A percentile compares a stretch with the other conserved stretches of the same genome.
phyloP scores from a whole-genome alignment of 768 basidiomycete species.

The Roridomyces roridus region DNA sequence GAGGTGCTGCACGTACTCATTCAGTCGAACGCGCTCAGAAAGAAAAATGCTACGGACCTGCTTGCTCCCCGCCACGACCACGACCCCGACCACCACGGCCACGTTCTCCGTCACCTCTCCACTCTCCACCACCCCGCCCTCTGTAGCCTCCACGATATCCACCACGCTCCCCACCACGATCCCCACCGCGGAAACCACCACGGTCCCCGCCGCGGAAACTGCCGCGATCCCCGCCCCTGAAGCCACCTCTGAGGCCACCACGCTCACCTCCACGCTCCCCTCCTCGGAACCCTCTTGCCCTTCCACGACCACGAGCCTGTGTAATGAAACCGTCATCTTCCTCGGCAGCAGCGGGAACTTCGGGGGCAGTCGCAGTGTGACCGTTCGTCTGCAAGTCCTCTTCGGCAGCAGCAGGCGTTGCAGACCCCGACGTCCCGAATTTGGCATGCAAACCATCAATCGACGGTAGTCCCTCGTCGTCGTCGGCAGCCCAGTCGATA shows the following conservation, averaged over 20 bases:
- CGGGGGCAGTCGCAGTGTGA: slow-evolving; percentile 19
- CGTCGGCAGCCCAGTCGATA: slow-evolving; percentile 88
- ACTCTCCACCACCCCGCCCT: slow-evolving; percentile 51
- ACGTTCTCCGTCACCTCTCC: slow-evolving; percentile 52
- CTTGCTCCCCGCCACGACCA: slow-evolving; percentile 41
- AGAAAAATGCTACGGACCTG: no score
- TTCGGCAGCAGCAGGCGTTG: slow-evolving; percentile 59
- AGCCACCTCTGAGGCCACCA: slow-evolving; percentile 41
- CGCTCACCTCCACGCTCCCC: slow-evolving; percentile 26
- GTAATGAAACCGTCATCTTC: slow-evolving; percentile 71
- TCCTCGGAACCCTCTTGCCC: slow-evolving; percentile 43
- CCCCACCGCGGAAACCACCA: slow-evolving; percentile 36
- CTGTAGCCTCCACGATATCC: slow-evolving; percentile 8
- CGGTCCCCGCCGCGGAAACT: slow-evolving; percentile 31
- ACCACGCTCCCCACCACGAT: slow-evolving; percentile 33
- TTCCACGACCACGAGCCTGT: slow-evolving; percentile 54
- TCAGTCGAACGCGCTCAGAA: no score
- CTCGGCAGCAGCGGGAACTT: slow-evolving; percentile 29
- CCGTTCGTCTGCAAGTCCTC: slow-evolving; percentile 38
- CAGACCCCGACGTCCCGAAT: slow-evolving; percentile 76
- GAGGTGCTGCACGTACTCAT: no score
- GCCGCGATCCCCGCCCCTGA: slow-evolving; percentile 43
- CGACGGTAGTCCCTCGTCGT: slow-evolving; percentile 83
- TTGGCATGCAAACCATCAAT: slow-evolving; percentile 78
- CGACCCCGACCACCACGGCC: slow-evolving; percentile 49